Percentiles rank a stretch among this genome's conserved stretches.
Evolutionary conservation across 129 eudicot genomes (phyloP).

Genomic region (Saposhnikovia divaricata): DNA sequence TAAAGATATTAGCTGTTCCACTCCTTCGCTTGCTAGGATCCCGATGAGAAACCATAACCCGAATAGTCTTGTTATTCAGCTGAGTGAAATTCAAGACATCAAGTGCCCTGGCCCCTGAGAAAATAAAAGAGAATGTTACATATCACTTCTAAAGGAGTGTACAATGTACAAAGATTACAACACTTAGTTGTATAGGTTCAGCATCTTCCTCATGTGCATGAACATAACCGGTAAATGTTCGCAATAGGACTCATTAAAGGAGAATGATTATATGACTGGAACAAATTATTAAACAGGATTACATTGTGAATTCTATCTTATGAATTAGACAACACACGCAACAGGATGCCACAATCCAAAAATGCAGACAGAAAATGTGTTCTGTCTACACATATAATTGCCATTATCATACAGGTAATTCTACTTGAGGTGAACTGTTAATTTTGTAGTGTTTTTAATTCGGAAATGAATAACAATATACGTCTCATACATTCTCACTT

Average conservation of each 20-base stretch:
- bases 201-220: not conserved
- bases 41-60: slow-evolving; percentile 67
- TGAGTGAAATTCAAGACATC: slow-evolving; percentile 42
- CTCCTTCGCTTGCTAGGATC: slow-evolving; percentile 54
- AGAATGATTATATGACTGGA: not conserved
- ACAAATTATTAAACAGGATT: not conserved
- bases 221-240: not conserved
- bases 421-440: not conserved
- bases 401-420: not conserved
- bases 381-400: not conserved
- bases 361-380: not conserved
- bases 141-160: not conserved
- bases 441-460: not conserved
- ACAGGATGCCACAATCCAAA: not conserved
- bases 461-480: not conserved
- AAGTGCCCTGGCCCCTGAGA: slow-evolving; percentile 14
- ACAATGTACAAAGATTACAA: not conserved
- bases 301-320: no score
- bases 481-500: not conserved
- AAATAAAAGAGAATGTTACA: not conserved
- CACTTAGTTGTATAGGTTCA: not conserved
- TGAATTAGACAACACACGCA: not conserved
- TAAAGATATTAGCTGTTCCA: slow-evolving; percentile 15
- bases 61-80: slow-evolving; percentile 56
- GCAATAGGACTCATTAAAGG: not conserved